Evolutionary conservation across 2,329 filamentous ascomycete genomes (phyloP).

Genomic region (Westerdykella ornata): DNA sequence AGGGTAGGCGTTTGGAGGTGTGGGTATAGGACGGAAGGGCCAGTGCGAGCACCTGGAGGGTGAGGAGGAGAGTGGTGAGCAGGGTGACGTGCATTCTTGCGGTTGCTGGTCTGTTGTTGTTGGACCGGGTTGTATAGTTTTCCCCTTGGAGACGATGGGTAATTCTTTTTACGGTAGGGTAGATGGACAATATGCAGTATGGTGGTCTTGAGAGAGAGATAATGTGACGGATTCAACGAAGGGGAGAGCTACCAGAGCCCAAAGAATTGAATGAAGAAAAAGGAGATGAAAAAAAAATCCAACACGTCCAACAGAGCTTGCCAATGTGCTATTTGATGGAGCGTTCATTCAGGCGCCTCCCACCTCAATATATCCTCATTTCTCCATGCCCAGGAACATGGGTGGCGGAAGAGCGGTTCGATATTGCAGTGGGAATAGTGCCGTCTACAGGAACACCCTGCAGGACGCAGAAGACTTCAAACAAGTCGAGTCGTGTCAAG

Average conservation of each 20-base stretch:
- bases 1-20: conserved; percentile 5
- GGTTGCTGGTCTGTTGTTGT: conserved; percentile 1
- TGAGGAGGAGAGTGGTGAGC: conserved; percentile 16
- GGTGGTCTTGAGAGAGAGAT: background rate
- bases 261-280: conserved; percentile 18
- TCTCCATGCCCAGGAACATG: background rate
- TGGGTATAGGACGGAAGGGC: conserved; percentile 16
- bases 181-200: background rate
- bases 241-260: conserved; percentile 29
- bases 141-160: no score
- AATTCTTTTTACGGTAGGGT: background rate
- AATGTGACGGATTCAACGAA: conserved; percentile 9
- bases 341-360: background rate
- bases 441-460: conserved; percentile 1
- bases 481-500: background rate
- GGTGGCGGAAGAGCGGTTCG: conserved; percentile 1
- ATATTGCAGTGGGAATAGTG: conserved; percentile 8
- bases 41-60: conserved; percentile 10
- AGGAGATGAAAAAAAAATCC: conserved; percentile 8
- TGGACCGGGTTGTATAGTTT: no score
- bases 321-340: conserved; percentile 7
- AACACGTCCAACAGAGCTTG: conserved; percentile 3
- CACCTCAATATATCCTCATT: conserved; percentile 13
- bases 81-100: conserved; percentile 20
- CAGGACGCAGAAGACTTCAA: conserved; percentile 2